Conservation (phyloP, 2,329 filamentous ascomycete genomes). For the Chaetomiaceae sp. region DNA sequence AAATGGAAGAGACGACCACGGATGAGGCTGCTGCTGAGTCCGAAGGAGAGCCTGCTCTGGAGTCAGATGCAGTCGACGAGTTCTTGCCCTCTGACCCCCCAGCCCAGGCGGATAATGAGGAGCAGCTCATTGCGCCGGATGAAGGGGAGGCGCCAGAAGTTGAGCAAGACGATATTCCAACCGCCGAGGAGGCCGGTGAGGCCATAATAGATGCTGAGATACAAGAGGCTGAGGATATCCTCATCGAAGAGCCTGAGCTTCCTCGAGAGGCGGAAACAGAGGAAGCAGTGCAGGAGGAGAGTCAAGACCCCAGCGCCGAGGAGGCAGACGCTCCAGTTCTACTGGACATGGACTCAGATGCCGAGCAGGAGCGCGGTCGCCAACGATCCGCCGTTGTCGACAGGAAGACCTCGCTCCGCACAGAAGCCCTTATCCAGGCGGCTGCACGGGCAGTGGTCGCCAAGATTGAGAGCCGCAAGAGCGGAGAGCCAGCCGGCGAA, state of each 20-base stretch:
- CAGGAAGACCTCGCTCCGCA: constrained; percentile 41
- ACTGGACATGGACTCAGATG: background rate
- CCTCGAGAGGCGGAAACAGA: background rate
- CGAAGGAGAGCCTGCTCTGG: background rate
- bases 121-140: background rate
- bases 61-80: background rate
- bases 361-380: constrained; percentile 12
- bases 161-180: background rate
- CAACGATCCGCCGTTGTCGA: constrained; percentile 24
- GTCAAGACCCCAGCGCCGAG: background rate
- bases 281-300: background rate
- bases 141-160: background rate
- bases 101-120: background rate
- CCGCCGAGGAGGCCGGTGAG: background rate
- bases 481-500: constrained; percentile 15
- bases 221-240: background rate
- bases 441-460: constrained; percentile 49
- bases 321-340: constrained; percentile 7
- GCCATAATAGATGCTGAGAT: background rate
- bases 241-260: background rate
- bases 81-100: background rate
- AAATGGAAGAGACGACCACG: background rate
- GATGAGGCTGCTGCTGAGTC: background rate
- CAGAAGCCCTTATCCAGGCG: constrained; percentile 51
- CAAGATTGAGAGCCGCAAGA: constrained; percentile 40